Evolutionary conservation across 768 basidiomycete species (phyloP), one percentile per base, ranked within the genome.

Genomic region (Boletus pseudopeckii): DNA sequence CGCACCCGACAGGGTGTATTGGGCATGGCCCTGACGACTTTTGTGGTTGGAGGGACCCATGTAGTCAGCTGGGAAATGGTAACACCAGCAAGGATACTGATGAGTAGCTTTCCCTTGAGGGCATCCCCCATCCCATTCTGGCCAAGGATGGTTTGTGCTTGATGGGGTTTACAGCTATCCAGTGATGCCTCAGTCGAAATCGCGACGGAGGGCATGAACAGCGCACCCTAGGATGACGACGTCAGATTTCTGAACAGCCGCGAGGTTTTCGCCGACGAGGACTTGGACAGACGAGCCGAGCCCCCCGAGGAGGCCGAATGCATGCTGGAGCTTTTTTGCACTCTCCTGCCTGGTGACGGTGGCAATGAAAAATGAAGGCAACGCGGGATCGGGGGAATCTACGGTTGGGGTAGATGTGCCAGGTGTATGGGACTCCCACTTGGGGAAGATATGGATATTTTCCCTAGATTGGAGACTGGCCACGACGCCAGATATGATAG

Each of bases 61-160:
- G 71, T 77, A 42, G 77, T 72, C 36, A 98, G 75, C 70, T 98
- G 95, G 33, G 76, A 57, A 58, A 98, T 88, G 28, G 90, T 98
- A 5, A 97, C 88, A 60, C 97, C 97, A n/a, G 97, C 95, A 32
- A 98, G 85, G 68, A 98, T 97, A 65, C 95, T 98, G 71, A 98
- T 90, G 55, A 99, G 77, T 1, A 98, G 82, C 72, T 98, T 98
- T 43, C 89, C 87, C 28, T 84, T 83, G 50, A 99, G 74, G 2
- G 92, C 94, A 50, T 92, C 87, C 46, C 76, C 75, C 72, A 98
- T 86, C 18, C 93, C 94, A 11, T 78, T 63, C 61, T 88, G 84
- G 30, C 71, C 69, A 20, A 99, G 77, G 61, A 99, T 90, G 13
- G 71, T 61, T 36, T 84, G 77, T 0, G 92, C 94, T 42, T 92